Base-by-base conservation (phyloP, 1,284 basidiomycete species). In the Cutaneotrichosporon sp. region DNA sequence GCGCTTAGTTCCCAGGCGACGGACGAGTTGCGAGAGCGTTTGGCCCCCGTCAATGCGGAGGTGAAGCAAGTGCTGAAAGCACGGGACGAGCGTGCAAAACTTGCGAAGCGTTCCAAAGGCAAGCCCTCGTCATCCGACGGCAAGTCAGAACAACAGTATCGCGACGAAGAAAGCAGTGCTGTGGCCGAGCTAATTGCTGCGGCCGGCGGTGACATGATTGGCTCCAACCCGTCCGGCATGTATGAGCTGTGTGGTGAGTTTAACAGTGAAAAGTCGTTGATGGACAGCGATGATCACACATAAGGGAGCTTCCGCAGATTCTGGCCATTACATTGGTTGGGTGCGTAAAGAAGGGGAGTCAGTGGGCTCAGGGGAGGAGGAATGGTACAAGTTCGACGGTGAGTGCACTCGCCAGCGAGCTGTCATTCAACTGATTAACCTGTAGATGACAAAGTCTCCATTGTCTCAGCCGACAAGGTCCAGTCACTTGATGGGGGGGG, bases 291-390 rank as follows among this genome's bases (percentile, higher is more conserved):
- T 98, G 67, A 85, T 99, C 14, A 96, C 92, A 22, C 94, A 97
- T 80, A 98, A 98, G 72, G 96, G 96, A 15, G 84, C 91, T 0
- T 87, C 87, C 0, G 92, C 94, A 0, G 92, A 97, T 68, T 84
- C 88, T 0, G 93, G 73, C 62, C 92, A 96, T 74, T 96, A 94
- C 71, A 91, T 94, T 36, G 88, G 84, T 1, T 96, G 88, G 78
- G 63, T 69, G 9, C 59, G 69, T 13, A 70, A 69, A 47, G 66
- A 68, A 20, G 62, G 60, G 30, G 55, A 53, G 23, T 51, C 40
- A 18, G 48, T 53, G 18, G 55, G 61, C 2, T 61, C 62, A 15
- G 68, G 64, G 7, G 68, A 72, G 33, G 73, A 77, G 46, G 65
- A 73, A 84, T 79, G 90, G 90, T 88, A 86, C 77, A 92, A 91